Evolutionary conservation across 345 rosid species (phyloP).

Genomic region (Barbarea vulgaris): DNA sequence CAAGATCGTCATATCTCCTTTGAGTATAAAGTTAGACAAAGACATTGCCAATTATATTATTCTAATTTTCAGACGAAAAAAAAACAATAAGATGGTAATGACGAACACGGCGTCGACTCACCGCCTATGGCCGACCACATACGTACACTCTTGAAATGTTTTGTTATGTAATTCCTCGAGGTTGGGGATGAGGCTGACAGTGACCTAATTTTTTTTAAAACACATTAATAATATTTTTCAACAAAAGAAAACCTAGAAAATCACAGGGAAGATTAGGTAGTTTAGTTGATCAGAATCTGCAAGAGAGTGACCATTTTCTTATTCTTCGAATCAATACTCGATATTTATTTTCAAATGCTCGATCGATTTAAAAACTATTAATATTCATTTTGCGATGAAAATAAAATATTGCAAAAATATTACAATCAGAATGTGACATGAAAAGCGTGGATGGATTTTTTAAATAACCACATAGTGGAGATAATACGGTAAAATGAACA

Average conservation of each 20-base stretch:
- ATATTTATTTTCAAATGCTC: background rate
- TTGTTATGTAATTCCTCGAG: constrained; percentile 26
- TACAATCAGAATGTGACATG: background rate
- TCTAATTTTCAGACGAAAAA: background rate
- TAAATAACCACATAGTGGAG: background rate
- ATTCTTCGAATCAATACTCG: background rate
- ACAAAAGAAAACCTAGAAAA: background rate
- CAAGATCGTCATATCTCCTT: background rate
- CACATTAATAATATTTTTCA: background rate
- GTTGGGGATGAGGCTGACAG: constrained; percentile 15
- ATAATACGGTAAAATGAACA: too few relatives aligned
- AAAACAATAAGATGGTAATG: background rate
- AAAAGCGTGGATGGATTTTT: background rate
- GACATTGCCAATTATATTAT: background rate
- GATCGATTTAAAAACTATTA: background rate
- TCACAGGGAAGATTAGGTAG: background rate
- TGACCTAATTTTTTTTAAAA: constrained; percentile 16
- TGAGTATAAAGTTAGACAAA: constrained; percentile 7
- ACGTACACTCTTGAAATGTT: constrained; percentile 16
- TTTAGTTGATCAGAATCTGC: constrained; percentile 20
- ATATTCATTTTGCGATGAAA: background rate
- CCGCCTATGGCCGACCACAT: constrained; percentile 39
- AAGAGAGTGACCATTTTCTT: constrained; percentile 14
- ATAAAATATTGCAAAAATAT: background rate
- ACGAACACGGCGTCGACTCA: constrained; percentile 39